Evolutionary conservation across 805 yeast species (phyloP), one percentile per base, ranked within the genome.

Genomic region (Candida caryicola): DNA sequence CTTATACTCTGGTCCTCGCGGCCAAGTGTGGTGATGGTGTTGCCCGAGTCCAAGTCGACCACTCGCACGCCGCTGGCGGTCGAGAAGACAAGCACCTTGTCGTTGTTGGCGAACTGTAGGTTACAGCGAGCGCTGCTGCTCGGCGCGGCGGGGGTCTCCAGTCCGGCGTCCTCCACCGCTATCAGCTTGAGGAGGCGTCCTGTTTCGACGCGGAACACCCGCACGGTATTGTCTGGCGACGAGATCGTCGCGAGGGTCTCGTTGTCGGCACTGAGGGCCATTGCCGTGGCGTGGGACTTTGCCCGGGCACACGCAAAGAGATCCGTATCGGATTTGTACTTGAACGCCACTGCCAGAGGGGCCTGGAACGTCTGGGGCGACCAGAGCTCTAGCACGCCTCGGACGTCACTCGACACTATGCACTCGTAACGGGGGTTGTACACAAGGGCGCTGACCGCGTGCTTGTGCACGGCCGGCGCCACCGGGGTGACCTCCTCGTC

Each of bases 251-350:
- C 67, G 44, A 64, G 59, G 17, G 32, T 43, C n/a, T 49, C 50
- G 1, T 53, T 55, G 34, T 56, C 51, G 1, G 4, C 16, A 23
- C 31, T 17, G 12, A 61, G 41, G 12, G 42, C 30, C 4, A 64
- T 27, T 2, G 45, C 23, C 4, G 47, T 28, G 2, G 60, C 57
- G 1, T 39, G 31, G 2, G 60, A 40, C 39, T 66, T 66, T 16
- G 43, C 33, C 39, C 66, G 69, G 15, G 44, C 51, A 32, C 68
- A 46, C 13, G 60, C 63, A 41, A 64, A 49, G 32, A 56, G 45
- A 41, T 68, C 67, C 0, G 77, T 72, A 29, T 59, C 51, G 23
- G 69, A 55, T 44, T 72, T 71, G 43, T 51, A 46, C 26, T 56
- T 54, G 49, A 67, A 72, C 13, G 33, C 21, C 13, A 50, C 39